Base-by-base conservation (phyloP, 1,284 basidiomycete species). In the Thelephora terrestris region DNA sequence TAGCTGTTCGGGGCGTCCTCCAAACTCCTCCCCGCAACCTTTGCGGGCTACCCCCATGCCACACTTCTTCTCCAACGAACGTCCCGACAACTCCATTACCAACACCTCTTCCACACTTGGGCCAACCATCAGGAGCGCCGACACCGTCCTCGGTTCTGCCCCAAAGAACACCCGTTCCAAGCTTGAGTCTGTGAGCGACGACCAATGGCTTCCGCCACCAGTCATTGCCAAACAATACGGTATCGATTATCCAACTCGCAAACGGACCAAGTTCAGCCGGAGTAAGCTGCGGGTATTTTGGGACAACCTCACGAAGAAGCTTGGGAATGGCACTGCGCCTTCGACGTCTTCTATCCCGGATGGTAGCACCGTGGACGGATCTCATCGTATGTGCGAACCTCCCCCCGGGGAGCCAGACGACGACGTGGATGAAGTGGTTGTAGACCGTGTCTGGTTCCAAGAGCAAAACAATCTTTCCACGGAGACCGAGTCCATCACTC, bases 401-500 rank as follows among this genome's bases (percentile, higher is more conserved):
- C 56, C 55, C 21, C 57, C 52, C 17, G 50, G 51, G 2, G 47
- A 46, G 9, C 49, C 50, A 20, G 62, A 65, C 32, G 64, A 64
- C n/a, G 60, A 57, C 27, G 76, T 85, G 2, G 74, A 87, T 60
- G 74, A 81, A 64, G 75, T 85, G 16, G 75, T 86, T n/a, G 81
- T 86, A 16, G 83, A 86, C 62, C 73, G 81, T 43, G 64, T 71
- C 34, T 85, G 81, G 82, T 67, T 71, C 4, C 75, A 78, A 52
- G 75, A 78, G 51, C 64, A 74, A 49, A 73, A 71, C 61, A 73
- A 67, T 48, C 74, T 71, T 24, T 63, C 69, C 21, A 57, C 56
- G 5, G 70, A 73, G 48, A 76, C 76, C 12, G 78, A 78, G 20
- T 70, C 74, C 34, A 71, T 64, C 34, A 50, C 57, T 20, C 70